A percentile compares a stretch with the other conserved stretches of the same genome.
Evolutionary conservation across 257 asterid genomes (phyloP).

Genomic region (Nicotiana tomentosiformis): DNA sequence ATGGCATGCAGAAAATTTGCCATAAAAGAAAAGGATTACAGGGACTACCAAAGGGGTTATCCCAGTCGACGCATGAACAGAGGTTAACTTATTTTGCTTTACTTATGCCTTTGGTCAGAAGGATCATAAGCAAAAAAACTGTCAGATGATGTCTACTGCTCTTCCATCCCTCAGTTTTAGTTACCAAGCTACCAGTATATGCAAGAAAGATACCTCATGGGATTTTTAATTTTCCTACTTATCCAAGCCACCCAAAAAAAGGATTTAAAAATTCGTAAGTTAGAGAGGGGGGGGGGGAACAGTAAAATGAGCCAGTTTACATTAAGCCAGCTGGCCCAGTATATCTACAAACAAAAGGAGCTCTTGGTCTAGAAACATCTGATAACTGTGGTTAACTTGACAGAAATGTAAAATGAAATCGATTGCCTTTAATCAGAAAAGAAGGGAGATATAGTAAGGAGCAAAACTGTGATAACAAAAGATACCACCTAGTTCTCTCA

Average conservation of each 20-base stretch:
- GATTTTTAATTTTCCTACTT: neutral
- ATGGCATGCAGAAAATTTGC: neutral
- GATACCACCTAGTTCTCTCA: neutral
- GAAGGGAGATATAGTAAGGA: neutral
- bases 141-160: neutral
- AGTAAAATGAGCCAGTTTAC: neutral
- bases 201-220: slow-evolving; percentile 1
- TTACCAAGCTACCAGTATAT: neutral
- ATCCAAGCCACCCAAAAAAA: neutral
- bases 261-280: neutral
- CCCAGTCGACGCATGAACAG: neutral
- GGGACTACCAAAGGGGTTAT: neutral
- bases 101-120: neutral
- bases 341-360: neutral
- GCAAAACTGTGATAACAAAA: neutral
- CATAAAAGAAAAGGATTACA: neutral
- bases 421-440: neutral
- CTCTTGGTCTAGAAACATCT: neutral
- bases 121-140: neutral
- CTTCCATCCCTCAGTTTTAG: neutral
- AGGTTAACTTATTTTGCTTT: neutral
- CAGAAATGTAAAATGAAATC: neutral
- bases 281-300: neutral
- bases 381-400: neutral
- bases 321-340: neutral